Base-by-base conservation (phyloP, 2,329 filamentous ascomycete species). In the Diplodia intermedia region DNA sequence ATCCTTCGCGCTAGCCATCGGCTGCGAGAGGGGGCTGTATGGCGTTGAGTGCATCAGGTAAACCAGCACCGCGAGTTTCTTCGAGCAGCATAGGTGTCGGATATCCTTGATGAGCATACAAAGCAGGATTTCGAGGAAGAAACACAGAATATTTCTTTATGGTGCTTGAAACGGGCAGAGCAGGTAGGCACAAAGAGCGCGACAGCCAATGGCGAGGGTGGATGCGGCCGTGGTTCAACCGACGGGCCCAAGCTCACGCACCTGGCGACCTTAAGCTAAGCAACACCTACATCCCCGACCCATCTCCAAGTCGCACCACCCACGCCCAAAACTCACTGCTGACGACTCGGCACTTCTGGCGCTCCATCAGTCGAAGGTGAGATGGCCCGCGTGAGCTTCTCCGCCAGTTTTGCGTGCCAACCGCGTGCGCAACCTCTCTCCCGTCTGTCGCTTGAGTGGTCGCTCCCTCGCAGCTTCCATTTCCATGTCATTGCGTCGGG, bases 261-360 rank as follows among this genome's bases (percentile, higher is more conserved):
- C 43, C 43, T 47, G 43, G 43, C 43, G 43, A 20, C 43, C n/a
- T 20, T 20, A 47, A n/a, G 43, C 18, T 38, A 47, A 20, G 29
- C 29, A 52, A 63, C 60, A 63, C 60, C 60, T 49, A 18, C 60
- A 47, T 47, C 43, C 43, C 43, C 43, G 43, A 47, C 43, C 43
- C 43, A n/a, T 18, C 33, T 8, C 43, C 43, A 12, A 52, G 43
- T 40, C 29, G 31, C n/a, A 26, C 60, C 26, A 36, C 14, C 14
- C 60, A 38, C 43, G 26, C 12, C 43, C 60, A 31, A n/a, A 49
- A 33, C 43, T 50, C 47, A 18, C 60, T 52, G 47, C 20, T 8
- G 47, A 63, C 38, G 60, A 31, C 31, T 38, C 12, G 29, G 20
- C 43, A 38, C 36, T n/a, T 63, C 60, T 38, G 29, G n/a, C n/a